These are phyloP conservation scores for Acrodontium crateriforme DNA, from an alignment of 2,329 filamentous ascomycete genomes.

Conservation along the genomic window DNA sequence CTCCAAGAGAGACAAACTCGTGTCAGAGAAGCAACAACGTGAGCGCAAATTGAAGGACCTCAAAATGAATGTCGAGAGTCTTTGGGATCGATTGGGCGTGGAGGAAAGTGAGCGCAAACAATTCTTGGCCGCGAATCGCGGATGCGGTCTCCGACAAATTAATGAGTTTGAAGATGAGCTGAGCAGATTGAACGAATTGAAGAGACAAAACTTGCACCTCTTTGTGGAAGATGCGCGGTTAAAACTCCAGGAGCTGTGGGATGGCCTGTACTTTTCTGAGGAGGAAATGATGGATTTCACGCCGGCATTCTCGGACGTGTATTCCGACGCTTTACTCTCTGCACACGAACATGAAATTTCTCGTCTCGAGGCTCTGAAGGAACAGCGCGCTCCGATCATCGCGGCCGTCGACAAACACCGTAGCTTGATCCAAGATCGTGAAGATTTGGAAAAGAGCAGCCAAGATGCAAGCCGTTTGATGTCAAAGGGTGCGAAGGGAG, in stretches of 20 bases:
- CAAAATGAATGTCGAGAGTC: conserved; percentile 59
- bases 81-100: conserved; percentile 81
- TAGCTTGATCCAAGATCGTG: conserved; percentile 67
- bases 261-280: conserved; percentile 83
- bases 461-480: conserved; percentile 91
- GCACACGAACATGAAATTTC: conserved; percentile 87
- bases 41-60: conserved; percentile 69
- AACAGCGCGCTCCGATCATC: conserved; percentile 76
- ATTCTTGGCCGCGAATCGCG: conserved; percentile 77
- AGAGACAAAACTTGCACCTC: conserved; percentile 84
- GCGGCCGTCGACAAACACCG: conserved; percentile 73
- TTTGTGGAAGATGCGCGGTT: conserved; percentile 91
- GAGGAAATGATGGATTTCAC: conserved; percentile 99
- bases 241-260: conserved; percentile 90
- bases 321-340: conserved; percentile 86
- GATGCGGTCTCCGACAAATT: conserved; percentile 79
- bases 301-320: conserved; percentile 81
- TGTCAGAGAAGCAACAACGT: conserved; percentile 76
- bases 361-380: conserved; percentile 65
- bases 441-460: conserved; percentile 77
- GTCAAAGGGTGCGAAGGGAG: conserved; percentile 80
- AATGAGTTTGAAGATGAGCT: conserved; percentile 95
- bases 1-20: conserved; percentile 63
- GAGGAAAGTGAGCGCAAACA: conserved; percentile 70
- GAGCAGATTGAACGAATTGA: conserved; percentile 72